Conservation (phyloP, 73 alveolate genomes). For the Tetrahymena elliotti region DNA sequence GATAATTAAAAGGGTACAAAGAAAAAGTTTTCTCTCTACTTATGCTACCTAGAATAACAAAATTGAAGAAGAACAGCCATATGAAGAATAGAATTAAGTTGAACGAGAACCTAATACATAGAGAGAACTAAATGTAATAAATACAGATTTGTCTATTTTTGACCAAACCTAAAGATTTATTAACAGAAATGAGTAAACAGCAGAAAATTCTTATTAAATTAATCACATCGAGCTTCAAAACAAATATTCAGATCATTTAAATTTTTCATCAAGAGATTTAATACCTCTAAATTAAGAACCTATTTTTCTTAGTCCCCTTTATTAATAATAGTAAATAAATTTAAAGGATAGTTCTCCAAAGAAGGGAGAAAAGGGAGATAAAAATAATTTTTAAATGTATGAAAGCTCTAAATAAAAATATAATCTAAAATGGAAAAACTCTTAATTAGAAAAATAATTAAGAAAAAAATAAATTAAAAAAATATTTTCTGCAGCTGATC, state of each 20-base stretch:
- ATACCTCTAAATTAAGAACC: not conserved
- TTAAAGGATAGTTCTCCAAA: not conserved
- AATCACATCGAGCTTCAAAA: not conserved
- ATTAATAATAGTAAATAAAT: not conserved
- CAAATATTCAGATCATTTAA: not conserved
- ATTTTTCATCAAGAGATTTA: not conserved
- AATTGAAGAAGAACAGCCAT: too few species aligned
- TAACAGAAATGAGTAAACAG: not conserved
- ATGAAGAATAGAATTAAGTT: not conserved
- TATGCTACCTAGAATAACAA: not conserved
- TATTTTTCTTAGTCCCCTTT: not conserved
- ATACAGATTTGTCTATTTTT: not conserved
- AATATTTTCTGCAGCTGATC: not conserved
- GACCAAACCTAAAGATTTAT: not conserved
- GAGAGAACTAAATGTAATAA: not conserved
- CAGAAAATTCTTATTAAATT: not conserved
- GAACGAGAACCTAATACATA: not conserved
- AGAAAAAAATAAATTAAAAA: not conserved
- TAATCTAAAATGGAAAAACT: too few species aligned
- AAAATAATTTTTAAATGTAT: too few species aligned
- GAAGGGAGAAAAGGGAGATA: not conserved
- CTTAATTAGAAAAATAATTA: not conserved
- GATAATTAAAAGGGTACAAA: not conserved
- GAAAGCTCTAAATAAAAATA: not conserved
- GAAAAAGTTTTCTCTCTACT: not conserved